Base-by-base conservation (phyloP, 2,329 filamentous ascomycete species). In the Beauveria varroae region DNA sequence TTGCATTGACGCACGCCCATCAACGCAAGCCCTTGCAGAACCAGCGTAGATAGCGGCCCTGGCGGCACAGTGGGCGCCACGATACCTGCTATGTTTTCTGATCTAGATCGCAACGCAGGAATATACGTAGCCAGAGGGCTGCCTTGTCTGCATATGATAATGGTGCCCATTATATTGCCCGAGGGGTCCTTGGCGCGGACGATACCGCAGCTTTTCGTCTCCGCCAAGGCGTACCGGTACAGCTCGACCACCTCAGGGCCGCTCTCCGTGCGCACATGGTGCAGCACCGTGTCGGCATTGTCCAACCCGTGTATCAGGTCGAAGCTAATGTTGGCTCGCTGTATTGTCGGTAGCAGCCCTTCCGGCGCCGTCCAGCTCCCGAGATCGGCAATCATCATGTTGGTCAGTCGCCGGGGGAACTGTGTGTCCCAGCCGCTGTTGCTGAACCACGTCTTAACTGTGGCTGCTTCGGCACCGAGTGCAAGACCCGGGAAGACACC, bases 401-500 rank as follows among this genome's bases (percentile, higher is more conserved):
- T 92, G 67, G 78, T 79, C 22, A 85, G 68, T 16, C 81, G 78
- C 12, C 80, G 77, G 3, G 82, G 81, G 62, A 83, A 84, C 52
- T 83, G 78, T 0, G 79, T 88, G 68, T 96, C 92, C 93, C 93
- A 97, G 16, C 93, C 93, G 52, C 92, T 83, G 65, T 88, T 90
- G n/a, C 87, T 85, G 72, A 97, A 96, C 93, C 93, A 98, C 50
- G 90, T 85, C 65, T 81, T 84, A 44, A 79, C 71, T 20, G 76
- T 76, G 54, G 80, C 72, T 37, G 70, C 68, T 44, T 74, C 71
- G 2, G 81, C 78, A 5, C 82, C 79, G 2, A 80, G 75, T 0
- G 93, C 92, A 10, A 96, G 89, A 0, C 93, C 93, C 0, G 91
- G 83, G 68, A 93, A 97, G 26, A 96, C 85, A n/a, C 87, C 90